Evolutionary conservation across 371 early-diverging fungal genomes (phyloP), one percentile per base, ranked within the genome.

Genomic region (Dichotomocladium elegans): DNA sequence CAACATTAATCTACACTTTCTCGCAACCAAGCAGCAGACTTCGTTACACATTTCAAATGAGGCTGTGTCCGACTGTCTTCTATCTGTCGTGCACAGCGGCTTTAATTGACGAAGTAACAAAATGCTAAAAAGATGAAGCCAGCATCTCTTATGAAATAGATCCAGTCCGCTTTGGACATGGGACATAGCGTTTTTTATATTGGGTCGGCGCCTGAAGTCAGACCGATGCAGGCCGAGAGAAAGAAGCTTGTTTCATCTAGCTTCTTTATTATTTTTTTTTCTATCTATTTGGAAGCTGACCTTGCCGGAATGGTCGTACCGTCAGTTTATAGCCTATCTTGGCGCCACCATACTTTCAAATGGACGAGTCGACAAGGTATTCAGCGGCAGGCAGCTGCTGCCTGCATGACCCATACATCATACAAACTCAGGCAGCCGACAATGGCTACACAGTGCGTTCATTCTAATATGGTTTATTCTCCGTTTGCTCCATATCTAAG

Each of bases 401-500:
- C 63, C 37, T 63, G 58, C 49, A 47, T 58, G 55, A 51, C 58
- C 35, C 63, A 63, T 42, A 63, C 63, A 4, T 43, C 58, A 26
- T 55, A 52, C 29, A 63, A 63, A 47, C 22, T 48, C 15, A 52
- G 48, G 56, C 49, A 56, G 14, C 37, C 54, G 17, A 7, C 33
- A n/a, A 19, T 26, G 31, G 31, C 29, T 30, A 48, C 11, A 41
- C 15, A 33, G n/a, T n/a, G 1, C 7, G 24, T 22, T 22, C 0
- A 28, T 31, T 12, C 5, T 25, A 40, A 17, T 9, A 37, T 6
- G 14, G 14, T 9, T 30, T 10, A 15, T 30, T 40, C 10, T 30
- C 25, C n/a, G 6, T 22, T 14, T 19, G 9, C 37, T 14, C 17
- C 12, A 34, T 30, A 24, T 15, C 30, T 51, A 52, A 33, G 27